Percentiles rank a stretch among this genome's conserved stretches.
Conservation (phyloP, 192 early-diverging fungal genomes). For the Backusella psychrophila region DNA sequence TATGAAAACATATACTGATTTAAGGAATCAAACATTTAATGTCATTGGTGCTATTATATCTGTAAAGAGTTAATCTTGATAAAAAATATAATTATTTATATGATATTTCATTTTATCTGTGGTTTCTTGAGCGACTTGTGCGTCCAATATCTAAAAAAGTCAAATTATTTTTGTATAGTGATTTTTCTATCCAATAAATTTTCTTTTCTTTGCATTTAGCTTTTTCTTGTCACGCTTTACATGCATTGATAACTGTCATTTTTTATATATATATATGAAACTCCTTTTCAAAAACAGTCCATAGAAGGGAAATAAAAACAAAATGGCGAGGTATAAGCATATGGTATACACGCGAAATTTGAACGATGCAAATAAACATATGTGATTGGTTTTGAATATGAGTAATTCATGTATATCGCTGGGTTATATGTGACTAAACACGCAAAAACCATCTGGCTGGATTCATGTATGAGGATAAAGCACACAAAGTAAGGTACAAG, state of each 20-base stretch:
- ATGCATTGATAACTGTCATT: constrained; percentile 3
- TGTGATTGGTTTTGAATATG: neutral
- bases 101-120: neutral
- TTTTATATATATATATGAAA: neutral
- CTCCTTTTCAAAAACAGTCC: neutral
- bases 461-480: neutral
- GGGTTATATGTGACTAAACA: neutral
- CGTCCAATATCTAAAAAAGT: neutral
- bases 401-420: neutral
- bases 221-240: neutral
- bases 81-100: neutral
- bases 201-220: neutral
- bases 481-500: neutral
- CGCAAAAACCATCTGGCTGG: neutral
- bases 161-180: neutral
- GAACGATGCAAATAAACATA: neutral
- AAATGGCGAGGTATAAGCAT: neutral
- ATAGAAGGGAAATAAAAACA: neutral
- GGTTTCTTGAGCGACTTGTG: neutral
- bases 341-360: neutral
- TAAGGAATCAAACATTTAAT: neutral
- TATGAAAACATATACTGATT: neutral
- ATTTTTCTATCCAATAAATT: neutral
- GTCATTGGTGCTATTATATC: neutral
- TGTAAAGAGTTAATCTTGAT: neutral